phyloP scores from a whole-genome alignment of 768 basidiomycete species.

The Mycena epipterygia region DNA sequence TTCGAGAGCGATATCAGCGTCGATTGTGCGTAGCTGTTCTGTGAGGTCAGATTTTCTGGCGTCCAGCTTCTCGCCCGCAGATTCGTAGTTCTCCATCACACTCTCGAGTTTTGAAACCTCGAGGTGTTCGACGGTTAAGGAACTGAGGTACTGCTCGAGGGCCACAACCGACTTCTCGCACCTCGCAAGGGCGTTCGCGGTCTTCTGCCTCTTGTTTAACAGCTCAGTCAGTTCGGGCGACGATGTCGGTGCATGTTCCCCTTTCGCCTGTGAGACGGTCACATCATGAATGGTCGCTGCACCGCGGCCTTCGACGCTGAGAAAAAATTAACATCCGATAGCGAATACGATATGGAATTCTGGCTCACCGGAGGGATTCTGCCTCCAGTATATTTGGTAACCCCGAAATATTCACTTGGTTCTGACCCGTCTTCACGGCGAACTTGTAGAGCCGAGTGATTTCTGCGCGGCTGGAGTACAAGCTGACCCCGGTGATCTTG shows the following conservation, averaged over 20 bases:
- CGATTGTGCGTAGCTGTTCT: slow-evolving; percentile 30
- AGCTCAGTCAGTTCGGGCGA: slow-evolving; percentile 16
- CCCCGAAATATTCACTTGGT: slow-evolving; percentile 33
- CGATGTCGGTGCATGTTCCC: slow-evolving; percentile 4
- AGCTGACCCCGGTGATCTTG: slow-evolving; percentile 50
- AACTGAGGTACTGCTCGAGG: slow-evolving; percentile 34
- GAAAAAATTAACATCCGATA: not conserved
- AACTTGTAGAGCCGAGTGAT: slow-evolving; percentile 52
- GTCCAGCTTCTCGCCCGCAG: slow-evolving; percentile 31
- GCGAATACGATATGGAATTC: not conserved
- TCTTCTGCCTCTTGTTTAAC: slow-evolving; percentile 1
- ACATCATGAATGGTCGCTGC: slow-evolving; percentile 41
- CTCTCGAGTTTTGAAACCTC: slow-evolving; percentile 32
- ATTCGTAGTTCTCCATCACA: slow-evolving; percentile 36
- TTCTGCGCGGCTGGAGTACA: slow-evolving; percentile 55
- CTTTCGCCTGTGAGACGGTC: slow-evolving; percentile 25
- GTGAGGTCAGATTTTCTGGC: slow-evolving; percentile 29
- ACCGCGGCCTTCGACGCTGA: slow-evolving; percentile 40
- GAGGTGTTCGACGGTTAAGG: slow-evolving; percentile 34
- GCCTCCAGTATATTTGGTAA: slow-evolving; percentile 34
- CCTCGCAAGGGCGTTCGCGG: slow-evolving; percentile 33
- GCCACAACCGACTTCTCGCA: slow-evolving; percentile 34
- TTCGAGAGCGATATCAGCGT: slow-evolving; percentile 29
- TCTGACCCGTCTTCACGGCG: slow-evolving; percentile 30
- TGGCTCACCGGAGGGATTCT: slow-evolving; percentile 33